Evolutionary conservation across 2,329 filamentous ascomycete species (phyloP).

Genomic region (Trichothecium sympodiale): DNA sequence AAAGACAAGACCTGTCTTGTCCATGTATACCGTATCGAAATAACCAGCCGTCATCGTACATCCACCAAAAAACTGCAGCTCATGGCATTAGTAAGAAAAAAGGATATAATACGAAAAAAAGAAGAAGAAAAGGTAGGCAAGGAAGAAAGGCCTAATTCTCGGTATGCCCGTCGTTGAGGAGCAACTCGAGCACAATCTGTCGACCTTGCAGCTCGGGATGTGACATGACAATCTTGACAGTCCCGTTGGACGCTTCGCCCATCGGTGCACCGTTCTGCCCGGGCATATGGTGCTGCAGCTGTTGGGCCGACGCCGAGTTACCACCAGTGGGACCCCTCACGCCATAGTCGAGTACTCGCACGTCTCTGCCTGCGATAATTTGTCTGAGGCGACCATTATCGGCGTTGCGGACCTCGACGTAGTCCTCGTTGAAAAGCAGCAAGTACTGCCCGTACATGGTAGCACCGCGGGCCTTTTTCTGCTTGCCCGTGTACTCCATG

Average conservation of each 20-base stretch:
- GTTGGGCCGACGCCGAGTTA: conserved; percentile 23
- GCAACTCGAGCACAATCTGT: conserved; percentile 84
- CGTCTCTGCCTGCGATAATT: conserved; percentile 85
- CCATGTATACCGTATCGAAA: too few relatives aligned
- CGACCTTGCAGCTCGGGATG: conserved; percentile 77
- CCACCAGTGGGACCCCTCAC: conserved; percentile 49
- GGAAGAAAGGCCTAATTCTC: conserved; percentile 27
- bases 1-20: too few relatives aligned
- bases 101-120: background rate
- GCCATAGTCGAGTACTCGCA: conserved; percentile 82
- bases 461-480: conserved; percentile 65
- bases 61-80: background rate
- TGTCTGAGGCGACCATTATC: conserved; percentile 90
- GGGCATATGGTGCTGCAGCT: conserved; percentile 9
- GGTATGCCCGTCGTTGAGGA: conserved; percentile 76
- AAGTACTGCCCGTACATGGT: conserved; percentile 89
- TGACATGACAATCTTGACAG: conserved; percentile 89
- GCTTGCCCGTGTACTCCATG: conserved; percentile 96
- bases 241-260: conserved; percentile 49
- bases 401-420: conserved; percentile 92
- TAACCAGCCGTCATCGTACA: too few relatives aligned
- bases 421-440: conserved; percentile 88
- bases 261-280: conserved; percentile 23
- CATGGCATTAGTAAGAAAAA: background rate
- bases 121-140: background rate